A percentile compares a stretch with the other conserved stretches of the same genome.
Evolutionary conservation across 2,329 filamentous ascomycete genomes (phyloP).

Genomic region (Tolypocladium paradoxum): DNA sequence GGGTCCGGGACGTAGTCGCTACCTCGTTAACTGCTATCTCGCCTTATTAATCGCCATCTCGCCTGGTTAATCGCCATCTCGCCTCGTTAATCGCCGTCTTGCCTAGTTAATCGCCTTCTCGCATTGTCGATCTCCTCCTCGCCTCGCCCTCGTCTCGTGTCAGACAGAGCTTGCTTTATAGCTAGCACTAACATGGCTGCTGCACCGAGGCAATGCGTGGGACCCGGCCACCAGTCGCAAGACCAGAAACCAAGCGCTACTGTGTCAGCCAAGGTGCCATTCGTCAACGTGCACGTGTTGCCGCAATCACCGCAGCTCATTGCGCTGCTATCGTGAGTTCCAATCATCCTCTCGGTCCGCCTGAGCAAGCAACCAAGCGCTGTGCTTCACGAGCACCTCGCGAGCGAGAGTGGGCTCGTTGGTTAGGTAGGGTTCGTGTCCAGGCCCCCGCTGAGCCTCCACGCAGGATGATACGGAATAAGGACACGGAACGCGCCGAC

Average conservation of each 20-base stretch:
- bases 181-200: slow-evolving; percentile 1
- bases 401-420: neutral
- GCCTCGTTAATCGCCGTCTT: too few species aligned
- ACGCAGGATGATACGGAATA: slow-evolving; percentile 84
- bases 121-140: neutral
- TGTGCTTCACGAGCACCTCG: neutral
- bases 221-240: slow-evolving; percentile 66
- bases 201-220: slow-evolving; percentile 52
- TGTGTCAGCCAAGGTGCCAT: slow-evolving; percentile 70
- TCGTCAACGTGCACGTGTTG: slow-evolving; percentile 82
- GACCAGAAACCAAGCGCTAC: slow-evolving; percentile 78
- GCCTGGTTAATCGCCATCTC: too few species aligned
- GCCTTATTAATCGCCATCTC: too few species aligned
- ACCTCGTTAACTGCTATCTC: too few species aligned
- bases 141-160: neutral
- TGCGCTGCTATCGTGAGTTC: slow-evolving; percentile 84
- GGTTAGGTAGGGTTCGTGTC: neutral
- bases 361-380: neutral
- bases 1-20: too few species aligned
- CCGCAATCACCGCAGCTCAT: slow-evolving; percentile 94
- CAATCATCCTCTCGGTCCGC: neutral
- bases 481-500: slow-evolving; percentile 79
- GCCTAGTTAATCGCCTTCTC: too few species aligned
- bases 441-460: slow-evolving; percentile 8
- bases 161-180: neutral